Base-by-base conservation (phyloP, 441 rosid genomes). In the Gossypium gossypioides region DNA sequence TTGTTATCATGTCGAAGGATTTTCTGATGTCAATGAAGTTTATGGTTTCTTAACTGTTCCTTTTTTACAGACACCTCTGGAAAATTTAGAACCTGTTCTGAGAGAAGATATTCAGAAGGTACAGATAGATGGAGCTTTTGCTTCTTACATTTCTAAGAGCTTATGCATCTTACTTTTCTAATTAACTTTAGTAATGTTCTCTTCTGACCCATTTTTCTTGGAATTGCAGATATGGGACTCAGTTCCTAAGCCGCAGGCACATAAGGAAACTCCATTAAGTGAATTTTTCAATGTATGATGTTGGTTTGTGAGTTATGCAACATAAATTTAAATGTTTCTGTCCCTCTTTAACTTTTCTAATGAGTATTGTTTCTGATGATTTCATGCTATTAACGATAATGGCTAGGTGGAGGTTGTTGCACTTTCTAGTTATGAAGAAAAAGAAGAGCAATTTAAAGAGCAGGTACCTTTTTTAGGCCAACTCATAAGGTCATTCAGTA, bases 61-160 rank as follows among this genome's bases (percentile, higher is more conserved):
- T 74, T 74, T 42, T 74, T 80, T 73, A 54, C 88, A 96, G 99
- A 96, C 99, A 7, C 99, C 99, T 13, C 71, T 96, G 75, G 97
- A 91, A 84, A 89, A 90, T 81, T 82, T 96, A 75, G 99, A 93
- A 74, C 98, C 99, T 75, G 88, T 93, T 32, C 83, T 96, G 68
- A 87, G 96, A 82, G 99, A 90, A 86, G 99, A 96, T 80, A 89
- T 96, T 84, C 97, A 96, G 77, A 91, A 96, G 97, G 98, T 90
- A 77, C 50, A 55, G 34, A 62, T 74, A 6, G 55, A 15, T 56
- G 77, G 80, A 42, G 73, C 67, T 59, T 60, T 42, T 65, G 72
- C 58, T 12, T 37, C 70, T 18, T 19, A 55, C 72, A 24, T 60
- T 9, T 40, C 48, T 15, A 10, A 69, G 40, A 32, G 40, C 8